A percentile compares a stretch with the other conserved stretches of the same genome.
These are phyloP conservation scores for Trichoderma koningiopsis DNA, from an alignment of 2,329 filamentous ascomycete genomes.

Conservation along the genomic window DNA sequence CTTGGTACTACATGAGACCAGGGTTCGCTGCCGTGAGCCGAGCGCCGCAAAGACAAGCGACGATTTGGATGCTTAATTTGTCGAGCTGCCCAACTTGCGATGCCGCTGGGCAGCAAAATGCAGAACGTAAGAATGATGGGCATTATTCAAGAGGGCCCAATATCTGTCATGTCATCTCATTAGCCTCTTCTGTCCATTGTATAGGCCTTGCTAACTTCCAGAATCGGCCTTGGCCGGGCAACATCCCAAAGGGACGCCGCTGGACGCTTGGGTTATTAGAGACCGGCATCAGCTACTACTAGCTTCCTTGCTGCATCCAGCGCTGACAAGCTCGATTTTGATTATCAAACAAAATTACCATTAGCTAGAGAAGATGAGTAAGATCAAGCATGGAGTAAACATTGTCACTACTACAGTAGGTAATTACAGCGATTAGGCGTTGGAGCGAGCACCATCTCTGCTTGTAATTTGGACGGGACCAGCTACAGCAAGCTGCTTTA, in stretches of 20 bases:
- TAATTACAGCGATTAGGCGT: not conserved
- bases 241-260: not conserved
- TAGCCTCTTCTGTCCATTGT: not conserved
- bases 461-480: not conserved
- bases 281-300: not conserved
- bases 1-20: not conserved
- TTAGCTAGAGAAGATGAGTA: not conserved
- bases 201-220: not conserved
- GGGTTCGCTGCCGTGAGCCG: not conserved
- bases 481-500: not conserved
- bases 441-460: not conserved
- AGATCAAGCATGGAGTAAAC: not conserved
- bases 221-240: not conserved
- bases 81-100: not conserved
- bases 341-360: not conserved
- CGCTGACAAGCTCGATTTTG: not conserved
- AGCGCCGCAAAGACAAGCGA: not conserved
- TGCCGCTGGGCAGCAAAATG: not conserved
- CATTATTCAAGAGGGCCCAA: not conserved
- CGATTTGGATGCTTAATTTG: not conserved
- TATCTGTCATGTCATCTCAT: not conserved
- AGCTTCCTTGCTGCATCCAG: not conserved
- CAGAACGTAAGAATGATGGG: not conserved
- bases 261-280: not conserved
- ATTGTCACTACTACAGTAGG: not conserved